These are phyloP conservation scores for Phaeoacremonium minimum DNA, from an alignment of 2,329 filamentous ascomycete species.

Conservation along the genomic window DNA sequence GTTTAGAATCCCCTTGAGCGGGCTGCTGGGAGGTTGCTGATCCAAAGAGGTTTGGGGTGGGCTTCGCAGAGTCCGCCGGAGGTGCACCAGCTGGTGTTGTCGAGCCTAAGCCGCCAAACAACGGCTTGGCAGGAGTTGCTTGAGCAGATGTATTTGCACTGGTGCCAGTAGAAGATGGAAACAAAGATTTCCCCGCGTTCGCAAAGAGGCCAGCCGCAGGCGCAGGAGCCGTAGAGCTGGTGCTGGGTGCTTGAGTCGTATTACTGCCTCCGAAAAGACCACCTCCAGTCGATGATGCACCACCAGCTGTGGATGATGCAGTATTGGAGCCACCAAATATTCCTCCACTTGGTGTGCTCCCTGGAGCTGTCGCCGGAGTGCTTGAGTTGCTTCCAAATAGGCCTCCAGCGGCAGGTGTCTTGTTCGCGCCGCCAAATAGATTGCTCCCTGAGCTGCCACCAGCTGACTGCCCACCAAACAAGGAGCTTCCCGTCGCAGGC, in stretches of 20 bases:
- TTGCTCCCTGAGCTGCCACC: slow-evolving; percentile 2
- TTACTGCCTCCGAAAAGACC: slow-evolving; percentile 20
- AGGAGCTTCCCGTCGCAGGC: slow-evolving; percentile 14
- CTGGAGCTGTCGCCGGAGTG: slow-evolving; percentile 9
- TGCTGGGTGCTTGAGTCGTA: slow-evolving; percentile 2
- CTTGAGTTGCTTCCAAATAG: slow-evolving; percentile 20
- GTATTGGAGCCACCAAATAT: slow-evolving; percentile 13
- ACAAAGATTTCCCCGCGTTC: slow-evolving; percentile 11
- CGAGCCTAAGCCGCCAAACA: slow-evolving; percentile 39
- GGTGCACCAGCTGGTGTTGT: slow-evolving; percentile 55
- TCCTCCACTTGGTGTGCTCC: slow-evolving; percentile 4
- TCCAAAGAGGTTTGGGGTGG: slow-evolving; percentile 8
- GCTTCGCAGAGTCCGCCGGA: slow-evolving; percentile 28
- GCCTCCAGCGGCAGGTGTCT: slow-evolving; percentile 8
- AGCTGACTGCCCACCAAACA: slow-evolving; percentile 11
- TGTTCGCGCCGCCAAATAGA: slow-evolving; percentile 18
- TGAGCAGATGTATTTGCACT: slow-evolving; percentile 14
- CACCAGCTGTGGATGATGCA: slow-evolving; percentile 18
- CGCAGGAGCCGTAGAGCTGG: slow-evolving; percentile 10
- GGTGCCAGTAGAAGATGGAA: slow-evolving; percentile 14
- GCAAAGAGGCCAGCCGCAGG: slow-evolving; percentile 12
- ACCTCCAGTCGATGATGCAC: not conserved
- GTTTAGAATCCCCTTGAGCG: not conserved
- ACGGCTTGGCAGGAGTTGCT: slow-evolving; percentile 42
- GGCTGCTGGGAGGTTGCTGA: not conserved